Evolutionary conservation across 768 basidiomycete genomes (phyloP).

Genomic region (Naganishia kalamii): DNA sequence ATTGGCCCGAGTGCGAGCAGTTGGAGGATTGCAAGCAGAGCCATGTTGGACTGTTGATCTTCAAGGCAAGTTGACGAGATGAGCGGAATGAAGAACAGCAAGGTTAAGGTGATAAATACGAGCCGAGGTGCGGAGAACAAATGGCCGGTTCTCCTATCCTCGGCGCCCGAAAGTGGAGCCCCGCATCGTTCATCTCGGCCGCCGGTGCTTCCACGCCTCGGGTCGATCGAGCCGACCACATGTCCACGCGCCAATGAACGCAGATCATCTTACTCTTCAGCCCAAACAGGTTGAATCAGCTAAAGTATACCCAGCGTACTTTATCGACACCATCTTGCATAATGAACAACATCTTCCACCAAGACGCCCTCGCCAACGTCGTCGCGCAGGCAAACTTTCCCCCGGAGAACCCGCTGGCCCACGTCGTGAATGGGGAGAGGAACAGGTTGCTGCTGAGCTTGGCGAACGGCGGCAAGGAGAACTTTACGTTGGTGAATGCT

Average conservation of each 20-base stretch:
- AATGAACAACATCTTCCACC: conserved; percentile 14
- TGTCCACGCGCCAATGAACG: background rate
- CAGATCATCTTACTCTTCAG: background rate
- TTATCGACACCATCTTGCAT: background rate
- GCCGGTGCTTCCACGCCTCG: background rate
- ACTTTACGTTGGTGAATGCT: conserved; percentile 43
- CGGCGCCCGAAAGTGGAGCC: too few relatives aligned
- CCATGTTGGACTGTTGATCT: background rate
- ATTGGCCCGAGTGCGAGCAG: conserved; percentile 13
- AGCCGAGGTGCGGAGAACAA: too few relatives aligned
- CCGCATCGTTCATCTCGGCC: too few relatives aligned
- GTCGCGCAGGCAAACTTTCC: background rate
- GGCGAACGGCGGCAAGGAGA: conserved; percentile 36
- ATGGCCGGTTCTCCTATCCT: too few relatives aligned
- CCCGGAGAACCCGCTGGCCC: conserved; percentile 6
- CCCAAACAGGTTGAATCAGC: background rate
- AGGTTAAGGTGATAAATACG: too few relatives aligned
- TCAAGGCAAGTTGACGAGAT: background rate
- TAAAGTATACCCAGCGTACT: background rate
- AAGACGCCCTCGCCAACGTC: conserved; percentile 1
- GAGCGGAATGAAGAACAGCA: too few relatives aligned
- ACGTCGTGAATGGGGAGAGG: conserved; percentile 41
- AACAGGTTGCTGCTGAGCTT: conserved; percentile 37
- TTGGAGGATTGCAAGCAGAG: background rate
- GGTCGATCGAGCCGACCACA: background rate